A percentile compares a stretch with the other conserved stretches of the same genome.
These are phyloP conservation scores for Peronospora belbahrii DNA, from an alignment of 352 stramenopile species.

Conservation along the genomic window DNA sequence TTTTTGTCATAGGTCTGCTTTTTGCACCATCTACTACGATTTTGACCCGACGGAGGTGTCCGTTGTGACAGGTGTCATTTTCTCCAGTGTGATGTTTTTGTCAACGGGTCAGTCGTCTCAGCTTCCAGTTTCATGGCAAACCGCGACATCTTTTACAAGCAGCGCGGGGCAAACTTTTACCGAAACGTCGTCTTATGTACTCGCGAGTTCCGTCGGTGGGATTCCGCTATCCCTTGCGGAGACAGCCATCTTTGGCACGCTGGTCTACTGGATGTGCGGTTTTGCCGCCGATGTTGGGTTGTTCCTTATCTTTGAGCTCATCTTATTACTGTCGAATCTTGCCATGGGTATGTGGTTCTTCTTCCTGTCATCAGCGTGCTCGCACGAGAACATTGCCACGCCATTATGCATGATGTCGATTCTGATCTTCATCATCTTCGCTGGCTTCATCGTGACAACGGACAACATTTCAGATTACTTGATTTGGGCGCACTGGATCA, in stretches of 20 bases:
- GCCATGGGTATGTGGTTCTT: conserved; percentile 46
- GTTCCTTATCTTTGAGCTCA: conserved; percentile 37
- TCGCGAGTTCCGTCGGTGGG: conserved; percentile 33
- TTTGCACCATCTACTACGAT: conserved; percentile 39
- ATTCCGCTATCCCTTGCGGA: conserved; percentile 46
- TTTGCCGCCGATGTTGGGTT: conserved; percentile 25
- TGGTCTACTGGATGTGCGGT: conserved; percentile 78
- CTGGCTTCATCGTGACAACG: too few relatives aligned
- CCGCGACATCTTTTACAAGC: conserved; percentile 76
- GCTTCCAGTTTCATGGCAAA: too few relatives aligned
- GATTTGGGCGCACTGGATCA: too few relatives aligned
- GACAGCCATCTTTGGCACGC: conserved; percentile 60
- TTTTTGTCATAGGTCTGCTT: conserved; percentile 34
- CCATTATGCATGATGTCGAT: conserved; percentile 32
- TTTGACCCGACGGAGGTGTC: conserved; percentile 28
- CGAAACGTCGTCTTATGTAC: conserved; percentile 62
- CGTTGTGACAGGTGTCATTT: conserved; percentile 57
- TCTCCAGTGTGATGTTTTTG: conserved; percentile 76
- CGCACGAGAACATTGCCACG: conserved; percentile 40
- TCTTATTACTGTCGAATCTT: too few relatives aligned
- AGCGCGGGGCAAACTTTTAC: conserved; percentile 78
- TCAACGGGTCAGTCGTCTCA: conserved; percentile 50
- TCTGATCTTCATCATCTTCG: conserved; percentile 41
- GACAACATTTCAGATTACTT: too few relatives aligned
- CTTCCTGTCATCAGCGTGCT: conserved; percentile 25